Evolutionary conservation across 805 yeast species (phyloP), one percentile per base, ranked within the genome.

Genomic region (Candida sanyiensis): DNA sequence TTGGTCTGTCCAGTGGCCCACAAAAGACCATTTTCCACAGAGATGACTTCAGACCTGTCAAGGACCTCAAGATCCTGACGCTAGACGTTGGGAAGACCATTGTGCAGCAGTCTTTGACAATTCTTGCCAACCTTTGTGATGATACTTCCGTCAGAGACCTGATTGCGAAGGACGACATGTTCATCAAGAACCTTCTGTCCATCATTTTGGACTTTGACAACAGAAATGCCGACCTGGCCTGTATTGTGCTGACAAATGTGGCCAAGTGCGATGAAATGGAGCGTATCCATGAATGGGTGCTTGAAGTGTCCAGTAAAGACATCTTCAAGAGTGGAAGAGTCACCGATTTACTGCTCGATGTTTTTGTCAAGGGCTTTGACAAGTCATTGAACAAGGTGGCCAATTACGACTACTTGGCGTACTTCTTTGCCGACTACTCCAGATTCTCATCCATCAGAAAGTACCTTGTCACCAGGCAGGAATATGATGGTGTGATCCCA

Each of bases 391-490:
- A 86, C 64, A 73, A 72, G 52, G 71, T 67, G 50, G 93, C 95
- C 3, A 73, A 75, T 49, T 90, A 63, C 53, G 96, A 89, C 58
- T 89, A 85, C 57, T 66, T 93, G 46, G 73, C 95, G 2, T 87
- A 80, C 58, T 86, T 86, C 57, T 89, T 93, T 61, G 89, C 95
- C 11, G 97, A 90, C 56, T 66, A 87, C 33, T 86, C 97, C 2
- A 74, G 96, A 49, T 83, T 80, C 51, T 63, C 66, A 25, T 60
- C 62, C 38, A 90, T 90, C n/a, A 75, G 96, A 58, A 70, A 73
- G 33, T 88, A 87, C 60, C 86, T 88, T 52, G 73, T 81, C 32
- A 72, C 80, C 2, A 69, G 71, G 48, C 95, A 84, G 62, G 69
- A 56, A 5, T 86, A 86, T 54, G 96, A 87, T 56, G 66, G 62